These are phyloP conservation scores for Eutrema yunnanense DNA, from an alignment of 345 rosid genomes.

Conservation along the genomic window DNA sequence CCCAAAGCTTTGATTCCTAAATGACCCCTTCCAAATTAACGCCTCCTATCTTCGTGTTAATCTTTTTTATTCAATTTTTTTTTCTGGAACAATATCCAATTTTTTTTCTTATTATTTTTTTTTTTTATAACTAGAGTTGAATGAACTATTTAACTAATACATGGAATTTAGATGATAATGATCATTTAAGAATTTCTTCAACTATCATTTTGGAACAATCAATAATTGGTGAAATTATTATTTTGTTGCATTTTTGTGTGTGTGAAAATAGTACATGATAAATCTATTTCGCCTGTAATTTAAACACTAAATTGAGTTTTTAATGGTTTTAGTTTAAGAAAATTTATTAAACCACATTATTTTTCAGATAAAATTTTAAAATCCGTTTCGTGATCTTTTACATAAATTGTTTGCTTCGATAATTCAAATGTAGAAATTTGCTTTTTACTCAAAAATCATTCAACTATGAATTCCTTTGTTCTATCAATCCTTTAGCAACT, in stretches of 20 bases:
- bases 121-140: background rate
- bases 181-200: background rate
- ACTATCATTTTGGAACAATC: background rate
- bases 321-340: background rate
- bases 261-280: too few relatives aligned
- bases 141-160: background rate
- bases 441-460: too few relatives aligned
- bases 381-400: background rate
- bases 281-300: background rate
- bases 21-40: background rate
- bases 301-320: background rate
- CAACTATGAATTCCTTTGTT: background rate
- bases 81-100: too few relatives aligned
- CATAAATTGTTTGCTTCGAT: background rate
- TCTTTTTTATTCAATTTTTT: background rate
- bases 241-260: background rate
- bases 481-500: background rate
- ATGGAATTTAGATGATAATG: background rate
- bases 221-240: background rate
- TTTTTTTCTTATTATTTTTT: background rate
- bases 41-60: background rate
- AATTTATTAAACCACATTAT: background rate
- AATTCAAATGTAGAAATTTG: background rate
- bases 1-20: slow-evolving; percentile 13
- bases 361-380: background rate